Evolutionary conservation across 108 stramenopile genomes (phyloP).

Genomic region (Fistulifera pelliculosa): DNA sequence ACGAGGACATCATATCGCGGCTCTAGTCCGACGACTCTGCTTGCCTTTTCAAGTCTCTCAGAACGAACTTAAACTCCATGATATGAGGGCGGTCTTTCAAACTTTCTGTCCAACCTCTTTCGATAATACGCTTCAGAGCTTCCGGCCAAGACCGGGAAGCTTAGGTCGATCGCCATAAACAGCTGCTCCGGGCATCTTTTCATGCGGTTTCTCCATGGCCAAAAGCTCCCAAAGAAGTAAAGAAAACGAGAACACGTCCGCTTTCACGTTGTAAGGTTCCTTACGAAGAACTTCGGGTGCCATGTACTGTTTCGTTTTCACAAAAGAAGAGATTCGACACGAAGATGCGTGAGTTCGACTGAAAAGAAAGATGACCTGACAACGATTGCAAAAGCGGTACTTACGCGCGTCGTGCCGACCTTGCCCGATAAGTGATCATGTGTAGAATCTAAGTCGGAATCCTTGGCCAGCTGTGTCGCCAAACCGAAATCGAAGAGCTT

Average conservation of each 20-base stretch:
- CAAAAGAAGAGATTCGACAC: not conserved
- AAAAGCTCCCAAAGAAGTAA: constrained; percentile 62
- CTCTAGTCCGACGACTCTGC: no score
- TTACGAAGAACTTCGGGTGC: constrained; percentile 82
- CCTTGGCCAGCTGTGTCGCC: constrained; percentile 40
- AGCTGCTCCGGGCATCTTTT: constrained; percentile 31
- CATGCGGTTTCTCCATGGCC: constrained; percentile 41
- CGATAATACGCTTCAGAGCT: constrained; percentile 28
- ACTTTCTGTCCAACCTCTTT: constrained; percentile 36
- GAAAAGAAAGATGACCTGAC: not conserved
- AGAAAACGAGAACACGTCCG: constrained; percentile 82
- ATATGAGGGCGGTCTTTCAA: constrained; percentile 34
- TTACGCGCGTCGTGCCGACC: constrained; percentile 50
- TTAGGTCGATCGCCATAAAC: constrained; percentile 42
- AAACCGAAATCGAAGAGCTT: constrained; percentile 60
- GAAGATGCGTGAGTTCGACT: constrained; percentile 17
- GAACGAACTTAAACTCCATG: constrained; percentile 20
- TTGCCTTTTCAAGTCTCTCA: constrained; percentile 17
- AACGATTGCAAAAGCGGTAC: constrained; percentile 31
- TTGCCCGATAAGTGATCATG: constrained; percentile 41
- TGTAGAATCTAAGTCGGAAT: constrained; percentile 27
- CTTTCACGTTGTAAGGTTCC: constrained; percentile 84
- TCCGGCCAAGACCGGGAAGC: constrained; percentile 42
- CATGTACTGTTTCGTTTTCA: constrained; percentile 83
- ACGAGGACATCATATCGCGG: no score